Conservation (phyloP, 73 alveolate species). For the Paramecium pentaurelia region DNA sequence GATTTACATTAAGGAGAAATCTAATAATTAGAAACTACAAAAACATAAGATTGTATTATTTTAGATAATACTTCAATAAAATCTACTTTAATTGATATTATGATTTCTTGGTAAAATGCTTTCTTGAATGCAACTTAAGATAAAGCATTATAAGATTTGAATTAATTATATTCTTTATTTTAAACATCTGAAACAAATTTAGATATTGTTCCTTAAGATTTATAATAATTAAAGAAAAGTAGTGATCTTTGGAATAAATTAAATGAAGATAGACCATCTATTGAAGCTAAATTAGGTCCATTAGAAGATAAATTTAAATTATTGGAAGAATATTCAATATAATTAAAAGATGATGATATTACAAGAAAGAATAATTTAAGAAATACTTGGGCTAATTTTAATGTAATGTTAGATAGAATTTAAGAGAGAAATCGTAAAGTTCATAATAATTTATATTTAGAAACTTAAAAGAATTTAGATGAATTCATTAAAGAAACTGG, state of each 20-base stretch:
- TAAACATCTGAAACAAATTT: constrained; percentile 34
- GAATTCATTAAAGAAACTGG: constrained; percentile 85
- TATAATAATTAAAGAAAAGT: constrained; percentile 68
- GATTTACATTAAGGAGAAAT: constrained; percentile 57
- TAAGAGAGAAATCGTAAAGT: constrained; percentile 70
- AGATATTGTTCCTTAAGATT: constrained; percentile 51
- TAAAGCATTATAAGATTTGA: constrained; percentile 53
- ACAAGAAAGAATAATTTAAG: constrained; percentile 47
- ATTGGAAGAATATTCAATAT: constrained; percentile 53
- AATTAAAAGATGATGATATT: constrained; percentile 55
- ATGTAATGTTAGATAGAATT: constrained; percentile 77
- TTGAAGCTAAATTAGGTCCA: constrained; percentile 79
- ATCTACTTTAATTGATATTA: constrained; percentile 44
- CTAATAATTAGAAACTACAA: constrained; percentile 41
- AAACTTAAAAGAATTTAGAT: constrained; percentile 74
- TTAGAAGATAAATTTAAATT: constrained; percentile 79
- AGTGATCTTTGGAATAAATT: constrained; percentile 72
- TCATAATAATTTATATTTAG: constrained; percentile 71
- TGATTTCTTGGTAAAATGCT: constrained; percentile 60
- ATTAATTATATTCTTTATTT: constrained; percentile 30
- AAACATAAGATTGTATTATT: constrained; percentile 57
- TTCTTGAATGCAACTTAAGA: constrained; percentile 52
- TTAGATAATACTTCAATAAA: constrained; percentile 56
- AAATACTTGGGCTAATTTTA: constrained; percentile 78
- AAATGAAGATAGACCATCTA: constrained; percentile 68